Conservation (phyloP, 495 filamentous ascomycete genomes). For the Podospora pseudopauciseta region DNA sequence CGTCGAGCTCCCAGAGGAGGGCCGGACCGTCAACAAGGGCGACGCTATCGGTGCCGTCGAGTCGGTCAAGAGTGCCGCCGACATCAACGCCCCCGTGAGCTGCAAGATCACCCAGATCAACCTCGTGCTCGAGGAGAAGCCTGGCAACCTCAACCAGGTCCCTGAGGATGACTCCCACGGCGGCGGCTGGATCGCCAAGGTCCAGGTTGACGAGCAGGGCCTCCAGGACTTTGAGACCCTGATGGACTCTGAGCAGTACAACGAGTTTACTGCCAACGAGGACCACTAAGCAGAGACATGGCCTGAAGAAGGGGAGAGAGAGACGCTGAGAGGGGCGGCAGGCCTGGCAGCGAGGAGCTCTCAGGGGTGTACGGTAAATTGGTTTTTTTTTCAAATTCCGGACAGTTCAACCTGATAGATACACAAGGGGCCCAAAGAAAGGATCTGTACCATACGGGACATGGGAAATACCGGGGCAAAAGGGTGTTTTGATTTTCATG, state of each 20-base stretch:
- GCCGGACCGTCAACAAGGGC: slow-evolving; percentile 60
- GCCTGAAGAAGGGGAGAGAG: neutral
- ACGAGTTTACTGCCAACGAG: slow-evolving; percentile 53
- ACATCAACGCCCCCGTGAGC: slow-evolving; percentile 84
- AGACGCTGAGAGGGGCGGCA: neutral
- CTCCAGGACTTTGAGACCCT: slow-evolving; percentile 66
- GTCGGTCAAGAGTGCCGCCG: slow-evolving; percentile 94
- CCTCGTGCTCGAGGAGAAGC: slow-evolving; percentile 70
- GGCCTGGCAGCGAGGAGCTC: neutral
- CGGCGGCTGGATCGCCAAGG: slow-evolving; percentile 90
- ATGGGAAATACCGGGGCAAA: slow-evolving; percentile 17
- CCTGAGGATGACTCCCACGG: slow-evolving; percentile 65
- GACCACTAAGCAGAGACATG: slow-evolving; percentile 20
- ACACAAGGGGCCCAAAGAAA: slow-evolving; percentile 14
- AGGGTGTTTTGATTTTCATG: slow-evolving; percentile 18
- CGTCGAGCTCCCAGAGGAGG: slow-evolving; percentile 79
- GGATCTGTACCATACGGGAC: slow-evolving; percentile 28
- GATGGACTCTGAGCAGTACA: slow-evolving; percentile 72
- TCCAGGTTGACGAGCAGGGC: slow-evolving; percentile 62
- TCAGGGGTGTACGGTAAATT: neutral
- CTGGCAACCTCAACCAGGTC: slow-evolving; percentile 77
- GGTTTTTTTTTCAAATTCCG: slow-evolving; percentile 8
- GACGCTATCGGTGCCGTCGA: slow-evolving; percentile 91
- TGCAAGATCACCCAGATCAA: slow-evolving; percentile 75
- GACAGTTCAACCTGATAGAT: slow-evolving; percentile 40